Evolutionary conservation across 2,329 filamentous ascomycete genomes (phyloP), one percentile per base, ranked within the genome.

Genomic region (Byssoonygena ceratinophila): DNA sequence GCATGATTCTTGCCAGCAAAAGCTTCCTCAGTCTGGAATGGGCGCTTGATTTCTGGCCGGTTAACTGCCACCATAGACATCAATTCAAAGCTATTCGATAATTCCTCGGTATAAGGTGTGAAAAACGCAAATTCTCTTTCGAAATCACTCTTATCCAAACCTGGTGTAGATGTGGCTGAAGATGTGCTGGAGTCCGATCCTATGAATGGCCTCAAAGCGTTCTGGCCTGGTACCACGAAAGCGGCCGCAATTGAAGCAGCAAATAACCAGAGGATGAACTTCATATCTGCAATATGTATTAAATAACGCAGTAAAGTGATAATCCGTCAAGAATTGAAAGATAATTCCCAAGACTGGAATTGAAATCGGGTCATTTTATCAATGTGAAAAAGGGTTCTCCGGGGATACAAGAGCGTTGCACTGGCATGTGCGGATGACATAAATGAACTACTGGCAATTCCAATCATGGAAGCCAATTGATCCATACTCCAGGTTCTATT

Each of bases 221-320:
- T 63, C 55, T 76, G 69, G 46, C 73, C 65, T 20, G 75, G 74
- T 51, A 78, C 67, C 44, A 78, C 73, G 52, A 78, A 68, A 46
- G 74, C 75, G 45, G 72, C 65, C 55, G 68, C 64, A 52, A 76
- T 59, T 12, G 73, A 70, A 51, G 71, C 68, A 23, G 76, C 64
- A 55, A 74, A 67, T 59, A 76, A 61, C 36, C 75, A 55, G 47
- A 67, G 63, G 43, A 64, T 62, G 61, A 75, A 65, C 66, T 71
- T 77, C 76, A 78, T 79, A 41, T 4, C 20, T 12, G 29, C 39
- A 31, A n/a, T 6, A 8, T 50, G 27, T 25, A 9, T 1, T 7
- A 34, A 12, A 22, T 22, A 46, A 32, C n/a, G 2, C 27, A 9
- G 29, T 7, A 18, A 34, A n/a, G 20, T 4, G 14, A 9, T n/a